Evolutionary conservation across 495 filamentous ascomycete species (phyloP).

Genomic region (Aspergillus saccharolyticus): DNA sequence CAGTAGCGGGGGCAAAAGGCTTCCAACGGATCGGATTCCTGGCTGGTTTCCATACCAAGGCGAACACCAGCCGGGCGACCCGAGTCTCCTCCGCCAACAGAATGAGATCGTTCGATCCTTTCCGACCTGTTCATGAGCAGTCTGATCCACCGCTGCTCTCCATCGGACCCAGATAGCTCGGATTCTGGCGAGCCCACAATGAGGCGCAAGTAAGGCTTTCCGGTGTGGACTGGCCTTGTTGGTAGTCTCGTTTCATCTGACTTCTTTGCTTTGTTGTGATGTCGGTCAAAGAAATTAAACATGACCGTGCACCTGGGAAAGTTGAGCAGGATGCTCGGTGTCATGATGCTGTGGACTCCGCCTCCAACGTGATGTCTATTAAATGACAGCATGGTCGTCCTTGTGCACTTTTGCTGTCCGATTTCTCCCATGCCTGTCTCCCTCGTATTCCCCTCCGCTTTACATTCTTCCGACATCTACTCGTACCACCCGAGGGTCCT

Average conservation of each 20-base stretch:
- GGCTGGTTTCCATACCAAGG: neutral
- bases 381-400: neutral
- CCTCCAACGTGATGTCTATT: neutral
- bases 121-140: neutral
- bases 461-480: neutral
- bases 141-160: neutral
- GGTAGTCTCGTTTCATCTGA: neutral
- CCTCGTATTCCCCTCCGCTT: no score
- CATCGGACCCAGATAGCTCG: neutral
- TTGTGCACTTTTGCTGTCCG: neutral
- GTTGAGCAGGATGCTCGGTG: neutral
- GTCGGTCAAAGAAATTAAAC: neutral
- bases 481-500: neutral
- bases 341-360: neutral
- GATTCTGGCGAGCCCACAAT: neutral
- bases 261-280: neutral
- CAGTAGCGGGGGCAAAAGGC: neutral
- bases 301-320: neutral
- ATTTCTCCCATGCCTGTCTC: neutral
- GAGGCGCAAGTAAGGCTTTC: neutral
- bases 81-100: slow-evolving; percentile 1
- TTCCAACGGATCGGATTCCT: neutral
- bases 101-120: neutral
- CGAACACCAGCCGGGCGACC: slow-evolving; percentile 2
- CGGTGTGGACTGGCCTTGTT: neutral